Base-by-base conservation (phyloP, 805 yeast species). In the Blastobotrys parvus region DNA sequence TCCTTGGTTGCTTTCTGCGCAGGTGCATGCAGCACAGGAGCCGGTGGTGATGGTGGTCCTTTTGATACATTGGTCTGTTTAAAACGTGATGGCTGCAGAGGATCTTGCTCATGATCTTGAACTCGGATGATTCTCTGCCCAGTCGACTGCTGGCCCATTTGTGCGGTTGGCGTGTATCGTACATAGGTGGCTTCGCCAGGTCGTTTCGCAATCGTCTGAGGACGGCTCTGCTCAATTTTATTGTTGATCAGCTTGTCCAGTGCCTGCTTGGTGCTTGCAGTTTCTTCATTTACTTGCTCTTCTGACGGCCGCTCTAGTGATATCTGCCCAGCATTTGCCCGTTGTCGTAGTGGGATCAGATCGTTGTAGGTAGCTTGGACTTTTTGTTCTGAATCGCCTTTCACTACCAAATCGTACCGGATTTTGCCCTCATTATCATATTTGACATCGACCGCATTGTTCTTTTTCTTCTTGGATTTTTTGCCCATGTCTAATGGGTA, bases 11-110 rank as follows among this genome's bases (percentile, higher is more conserved):
- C 59, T 54, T 71, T 66, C 18, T 62, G 45, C 3, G 75, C 76
- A 4, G 77, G 70, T n/a, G 73, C 67, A 21, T 67, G 62, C 23
- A 71, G 61, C 23, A 77, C 67, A n/a, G 84, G 78, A 35, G 87
- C 70, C 0, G 86, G 75, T 0, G 95, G 94, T 1, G 86, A 76
- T 0, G 82, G 73, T 0, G 84, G 80, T 0, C 80, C 71, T 32
- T 76, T 78, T 3, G 92, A 82, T 23, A 83, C 78, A 48, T 82
- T 80, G 30, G 87, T 77, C 43, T 82, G 68, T 56, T 78, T 80
- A 63, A 81, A 79, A 44, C 78, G 77, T 0, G 89, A 79, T 0
- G 96, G 96, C 29, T 85, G 77, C 73, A 89, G 72, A 0, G 97
- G 97, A 63, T 90, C 97, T 38, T 73, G 71, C 47, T 78, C 72